Base-by-base conservation (phyloP, 106 monocot species). In the Posidonia australis region DNA sequence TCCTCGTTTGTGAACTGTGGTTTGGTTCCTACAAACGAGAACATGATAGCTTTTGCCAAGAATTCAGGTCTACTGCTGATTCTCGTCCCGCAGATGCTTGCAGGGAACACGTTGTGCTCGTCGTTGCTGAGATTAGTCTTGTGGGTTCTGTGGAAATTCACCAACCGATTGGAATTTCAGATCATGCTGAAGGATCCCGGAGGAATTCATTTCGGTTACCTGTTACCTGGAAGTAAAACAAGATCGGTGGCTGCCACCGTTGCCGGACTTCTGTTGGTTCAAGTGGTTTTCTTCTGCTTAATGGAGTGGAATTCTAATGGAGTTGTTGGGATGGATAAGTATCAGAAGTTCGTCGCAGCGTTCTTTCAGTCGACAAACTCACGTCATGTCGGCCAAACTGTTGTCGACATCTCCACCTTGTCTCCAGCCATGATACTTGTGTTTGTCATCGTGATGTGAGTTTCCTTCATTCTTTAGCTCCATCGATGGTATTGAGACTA, bases 371-470 rank as follows among this genome's bases (percentile, higher is more conserved):
- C 80, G 10, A 74, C 85, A 36, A 86, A 83, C 47, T 63, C 85
- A 0, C 22, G 90, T 36, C 82, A 90, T 41, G 32, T 83, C 23
- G 90, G 90, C 10, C 83, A 90, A 45, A 63, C 67, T 1, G 55
- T 83, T 1, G 60, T 86, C 5, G 90, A 90, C 42, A 44, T 85
- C 57, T 80, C 85, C 23, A 51, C 52, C 3, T 22, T 86, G 13
- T 62, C 90, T 36, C 18, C 80, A 0, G 82, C 90, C 18, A 46
- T 81, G 21, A 42, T 90, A 67, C 82, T 78, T 14, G 69, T 90
- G 1, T 83, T 31, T 45, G 57, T 82, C 5, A 63, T 80, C 17
- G 85, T 85, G 85, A 89, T 89, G 89, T 89, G 28, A 69, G 80
- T 25, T 51, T 51, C n/a, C 49, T 51, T 51, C 49, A 18, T 19